Evolutionary conservation across 257 asterid genomes (phyloP), one percentile per base, ranked within the genome.

Genomic region (Anisodus acutangulus): DNA sequence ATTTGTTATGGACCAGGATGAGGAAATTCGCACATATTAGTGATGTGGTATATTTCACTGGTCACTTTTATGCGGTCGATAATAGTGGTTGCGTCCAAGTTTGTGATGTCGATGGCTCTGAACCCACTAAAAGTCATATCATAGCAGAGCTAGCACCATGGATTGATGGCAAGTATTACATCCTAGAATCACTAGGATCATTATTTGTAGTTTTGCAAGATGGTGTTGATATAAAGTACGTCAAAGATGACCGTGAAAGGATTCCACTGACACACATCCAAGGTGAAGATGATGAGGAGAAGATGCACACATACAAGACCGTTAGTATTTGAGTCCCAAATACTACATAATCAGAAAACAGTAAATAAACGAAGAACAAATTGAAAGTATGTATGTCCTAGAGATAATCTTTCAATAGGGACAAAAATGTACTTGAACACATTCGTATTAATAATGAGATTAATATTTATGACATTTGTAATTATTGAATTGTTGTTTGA

Each of bases 121-220:
- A 45, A n/a, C 10, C 51, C n/a, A 2, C 16, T 43, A 16, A 19
- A n/a, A 26, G 8, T 45, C 15, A 9, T 11, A 5, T 12, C 13
- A 4, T 47, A n/a, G 10, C 39, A 4, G 4, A 17, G 1, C 57
- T 71, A 43, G 9, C 57, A n/a, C 39, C 58, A 0, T 5, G 59
- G 80, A 10, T n/a, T n/a, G n/a, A n/a, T n/a, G n/a, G 58, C n/a
- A 45, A 22, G 59, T 9, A n/a, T n/a, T 72, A 72, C 58, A 72
- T 45, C n/a, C 41, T 76, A 49, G 81, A 76, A 51, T 76, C 81
- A 76, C 43, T 22, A 76, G 81, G 81, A 76, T 76, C 45, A 76
- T 76, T 76, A 76, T 76, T 72, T 72, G 59, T 72, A 9, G 59
- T 72, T 45, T 35, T 5, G 16, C 80, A 11, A 19, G 10, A 9